phyloP scores from a whole-genome alignment of 2,329 filamentous ascomycete species.

The Alternaria arborescens region DNA sequence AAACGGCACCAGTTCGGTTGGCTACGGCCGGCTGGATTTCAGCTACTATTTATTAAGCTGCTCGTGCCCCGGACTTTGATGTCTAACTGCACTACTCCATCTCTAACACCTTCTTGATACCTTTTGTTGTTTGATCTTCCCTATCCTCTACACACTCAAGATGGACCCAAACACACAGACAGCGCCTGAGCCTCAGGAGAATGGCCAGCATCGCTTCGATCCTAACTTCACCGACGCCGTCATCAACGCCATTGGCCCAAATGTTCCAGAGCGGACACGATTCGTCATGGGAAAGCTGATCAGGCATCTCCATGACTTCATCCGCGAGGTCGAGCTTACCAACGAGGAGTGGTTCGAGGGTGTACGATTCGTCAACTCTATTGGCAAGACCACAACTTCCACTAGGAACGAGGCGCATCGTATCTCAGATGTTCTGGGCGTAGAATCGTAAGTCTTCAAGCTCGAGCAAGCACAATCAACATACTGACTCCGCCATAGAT shows the following conservation, averaged over 20 bases:
- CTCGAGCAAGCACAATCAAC: fast-evolving
- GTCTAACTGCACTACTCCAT: not conserved
- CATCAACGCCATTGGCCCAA: slow-evolving; percentile 76
- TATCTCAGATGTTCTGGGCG: slow-evolving; percentile 75
- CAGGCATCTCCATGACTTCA: slow-evolving; percentile 79
- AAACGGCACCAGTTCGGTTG: slow-evolving; percentile 32
- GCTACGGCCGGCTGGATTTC: slow-evolving; percentile 6
- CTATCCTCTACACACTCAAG: slow-evolving; percentile 8
- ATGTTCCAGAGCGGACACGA: slow-evolving; percentile 70
- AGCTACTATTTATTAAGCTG: slow-evolving; percentile 29
- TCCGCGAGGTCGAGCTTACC: slow-evolving; percentile 78
- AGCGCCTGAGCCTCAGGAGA: slow-evolving; percentile 33
- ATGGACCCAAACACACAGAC: slow-evolving; percentile 32
- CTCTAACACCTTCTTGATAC: not conserved
- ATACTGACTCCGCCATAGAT: slow-evolving; percentile 49
- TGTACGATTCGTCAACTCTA: slow-evolving; percentile 77
- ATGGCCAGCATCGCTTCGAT: slow-evolving; percentile 65
- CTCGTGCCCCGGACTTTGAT: slow-evolving; percentile 16
- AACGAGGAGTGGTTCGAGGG: slow-evolving; percentile 80
- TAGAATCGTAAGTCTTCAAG: slow-evolving; percentile 68
- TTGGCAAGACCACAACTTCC: slow-evolving; percentile 73
- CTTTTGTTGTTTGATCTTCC: not conserved
- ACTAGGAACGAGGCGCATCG: slow-evolving; percentile 79
- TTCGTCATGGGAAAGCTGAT: slow-evolving; percentile 71
- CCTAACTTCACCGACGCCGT: slow-evolving; percentile 79